Evolutionary conservation across 345 rosid genomes (phyloP).

Genomic region (Gossypium arboreum): DNA sequence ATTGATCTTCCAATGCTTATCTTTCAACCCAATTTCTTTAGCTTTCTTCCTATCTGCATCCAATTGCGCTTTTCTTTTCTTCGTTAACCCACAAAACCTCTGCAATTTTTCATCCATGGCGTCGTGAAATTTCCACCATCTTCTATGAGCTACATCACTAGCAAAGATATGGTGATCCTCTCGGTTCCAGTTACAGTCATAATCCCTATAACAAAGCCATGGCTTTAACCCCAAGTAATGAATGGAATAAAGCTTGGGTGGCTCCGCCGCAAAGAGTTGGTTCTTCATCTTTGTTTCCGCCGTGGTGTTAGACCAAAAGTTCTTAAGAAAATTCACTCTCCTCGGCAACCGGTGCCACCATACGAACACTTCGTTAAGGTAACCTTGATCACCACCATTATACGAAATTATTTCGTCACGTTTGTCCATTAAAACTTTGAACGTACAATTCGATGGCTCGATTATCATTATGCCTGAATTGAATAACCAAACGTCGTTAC

Average conservation of each 20-base stretch:
- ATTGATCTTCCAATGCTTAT: slow-evolving; percentile 72
- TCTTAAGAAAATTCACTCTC: slow-evolving; percentile 74
- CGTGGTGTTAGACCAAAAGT: slow-evolving; percentile 82
- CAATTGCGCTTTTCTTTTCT: slow-evolving; percentile 58
- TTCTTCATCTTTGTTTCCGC: slow-evolving; percentile 63
- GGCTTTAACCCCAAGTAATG: slow-evolving; percentile 91
- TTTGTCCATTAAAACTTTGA: slow-evolving; percentile 50
- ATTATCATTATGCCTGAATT: slow-evolving; percentile 91
- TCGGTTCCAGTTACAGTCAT: slow-evolving; percentile 83
- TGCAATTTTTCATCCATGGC: slow-evolving; percentile 57
- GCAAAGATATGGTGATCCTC: slow-evolving; percentile 61
- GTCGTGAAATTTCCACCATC: slow-evolving; percentile 89
- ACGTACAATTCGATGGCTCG: slow-evolving; percentile 91
- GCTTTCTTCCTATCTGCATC: slow-evolving; percentile 72
- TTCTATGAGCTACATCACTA: slow-evolving; percentile 71
- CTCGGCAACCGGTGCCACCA: slow-evolving; percentile 94
- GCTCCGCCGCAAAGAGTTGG: slow-evolving; percentile 68
- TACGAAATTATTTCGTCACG: slow-evolving; percentile 69
- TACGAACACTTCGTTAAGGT: slow-evolving; percentile 73
- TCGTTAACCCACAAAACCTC: slow-evolving; percentile 62
- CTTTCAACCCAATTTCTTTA: slow-evolving; percentile 37
- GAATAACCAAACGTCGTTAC: slow-evolving; percentile 80
- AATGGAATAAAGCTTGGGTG: slow-evolving; percentile 67
- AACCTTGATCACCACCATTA: slow-evolving; percentile 96
- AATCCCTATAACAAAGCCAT: slow-evolving; percentile 89